phyloP scores from a whole-genome alignment of 2,329 filamentous ascomycete genomes.

The Sporothrix phasma region DNA sequence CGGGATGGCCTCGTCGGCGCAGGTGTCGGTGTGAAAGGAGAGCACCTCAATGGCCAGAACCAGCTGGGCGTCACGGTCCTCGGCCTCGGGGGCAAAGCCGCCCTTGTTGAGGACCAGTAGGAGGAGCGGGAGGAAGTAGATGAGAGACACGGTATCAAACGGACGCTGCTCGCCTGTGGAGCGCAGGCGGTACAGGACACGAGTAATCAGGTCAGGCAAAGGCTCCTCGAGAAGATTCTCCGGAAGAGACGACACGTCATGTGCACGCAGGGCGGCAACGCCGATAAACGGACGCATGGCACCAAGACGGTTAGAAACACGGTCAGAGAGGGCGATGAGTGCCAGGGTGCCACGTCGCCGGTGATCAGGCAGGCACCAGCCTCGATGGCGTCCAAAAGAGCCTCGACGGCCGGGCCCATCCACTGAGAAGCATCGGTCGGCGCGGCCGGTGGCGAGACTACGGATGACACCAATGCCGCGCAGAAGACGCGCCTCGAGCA shows the following conservation, averaged over 20 bases:
- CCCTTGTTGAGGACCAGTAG: slow-evolving; percentile 70
- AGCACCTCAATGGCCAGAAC: slow-evolving; percentile 82
- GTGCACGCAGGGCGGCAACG: slow-evolving; percentile 71
- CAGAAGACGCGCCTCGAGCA: slow-evolving; percentile 59
- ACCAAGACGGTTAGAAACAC: slow-evolving; percentile 64
- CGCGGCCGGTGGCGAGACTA: slow-evolving; percentile 71
- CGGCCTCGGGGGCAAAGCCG: slow-evolving; percentile 60
- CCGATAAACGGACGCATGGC: slow-evolving; percentile 73
- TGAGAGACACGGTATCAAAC: slow-evolving; percentile 78
- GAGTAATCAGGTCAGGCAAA: slow-evolving; percentile 74
- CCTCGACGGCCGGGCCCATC: slow-evolving; percentile 72
- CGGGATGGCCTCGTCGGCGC: slow-evolving; percentile 64
- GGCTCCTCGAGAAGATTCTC: slow-evolving; percentile 66
- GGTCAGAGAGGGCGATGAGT: slow-evolving; percentile 70
- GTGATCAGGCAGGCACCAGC: slow-evolving; percentile 74
- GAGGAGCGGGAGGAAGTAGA: slow-evolving; percentile 76
- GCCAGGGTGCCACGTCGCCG: slow-evolving; percentile 67
- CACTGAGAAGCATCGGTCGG: slow-evolving; percentile 82
- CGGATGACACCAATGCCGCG: slow-evolving; percentile 80
- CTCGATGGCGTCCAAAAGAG: slow-evolving; percentile 63
- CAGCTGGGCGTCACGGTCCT: slow-evolving; percentile 82
- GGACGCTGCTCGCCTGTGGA: slow-evolving; percentile 91
- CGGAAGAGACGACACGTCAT: slow-evolving; percentile 63
- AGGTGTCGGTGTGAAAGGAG: slow-evolving; percentile 76
- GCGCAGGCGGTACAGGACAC: slow-evolving; percentile 80